Base-by-base conservation (phyloP, 768 basidiomycete species). In the Mycena rosella region DNA sequence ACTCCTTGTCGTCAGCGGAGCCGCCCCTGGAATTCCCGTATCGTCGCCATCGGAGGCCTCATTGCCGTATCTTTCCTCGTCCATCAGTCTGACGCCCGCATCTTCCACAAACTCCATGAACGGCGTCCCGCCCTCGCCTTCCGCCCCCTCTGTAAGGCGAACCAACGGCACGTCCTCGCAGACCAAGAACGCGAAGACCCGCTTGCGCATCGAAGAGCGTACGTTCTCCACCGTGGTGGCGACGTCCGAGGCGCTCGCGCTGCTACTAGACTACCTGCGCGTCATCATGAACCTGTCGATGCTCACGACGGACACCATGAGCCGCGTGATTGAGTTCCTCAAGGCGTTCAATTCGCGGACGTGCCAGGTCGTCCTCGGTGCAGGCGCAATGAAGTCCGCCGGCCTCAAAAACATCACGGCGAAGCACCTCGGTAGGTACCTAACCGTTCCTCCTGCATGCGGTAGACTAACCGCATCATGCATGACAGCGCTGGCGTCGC, bases 381-480 rank as follows among this genome's bases (percentile, higher is more conserved):
- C 98, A 11, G 98, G 98, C 17, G 98, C 98, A n/a, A 98, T 99
- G 96, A 86, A 96, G 47, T 96, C 95, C 20, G 98, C 98, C 22
- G 98, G 98, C 8, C 80, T 99, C 74, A 98, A 95, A 80, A 97
- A 99, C 76, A 99, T 99, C 76, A 98, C 98, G 0, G 98, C 98
- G 44, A 98, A 96, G 78, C 97, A 99, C 83, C 86, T 99, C 26
- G 96, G 96, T 94, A 69, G 67, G 87, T 75, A 66, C 65, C 58
- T 20, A 7, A 67, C 62, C 18, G 57, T 60, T 58, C 51, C 60
- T 32, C 59, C 29, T 34, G 29, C 65, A 57, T 62, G 64, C 40
- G 48, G 40, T 47, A 47, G 52, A 40, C 54, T 72, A 48, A 64
- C 61, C 65, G 60, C 65, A 48, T 73, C 65, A 55, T 66, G 60